Percentiles rank a stretch among this genome's conserved stretches.
Evolutionary conservation across 2,329 filamentous ascomycete species (phyloP).

Genomic region (Trichoderma afroharzianum): DNA sequence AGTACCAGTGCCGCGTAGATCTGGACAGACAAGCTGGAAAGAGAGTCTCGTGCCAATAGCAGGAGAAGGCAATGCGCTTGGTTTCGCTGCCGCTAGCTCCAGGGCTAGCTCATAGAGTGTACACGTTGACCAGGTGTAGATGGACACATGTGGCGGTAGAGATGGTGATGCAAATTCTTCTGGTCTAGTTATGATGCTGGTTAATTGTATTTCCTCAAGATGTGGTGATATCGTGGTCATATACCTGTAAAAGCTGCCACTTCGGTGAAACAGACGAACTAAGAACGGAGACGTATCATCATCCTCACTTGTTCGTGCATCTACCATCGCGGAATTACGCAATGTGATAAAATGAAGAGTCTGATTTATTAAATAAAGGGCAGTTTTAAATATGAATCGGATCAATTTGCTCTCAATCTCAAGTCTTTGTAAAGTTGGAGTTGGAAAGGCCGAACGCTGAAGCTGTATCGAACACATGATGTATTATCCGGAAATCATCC

Average conservation of each 20-base stretch:
- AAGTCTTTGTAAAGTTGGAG: background rate
- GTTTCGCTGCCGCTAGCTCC: conserved; percentile 64
- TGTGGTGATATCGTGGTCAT: background rate
- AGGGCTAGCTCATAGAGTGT: conserved; percentile 77
- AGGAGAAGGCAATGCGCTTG: conserved; percentile 66
- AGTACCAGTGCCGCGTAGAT: conserved; percentile 47
- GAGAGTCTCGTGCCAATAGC: conserved; percentile 79
- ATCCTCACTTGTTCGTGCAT: conserved; percentile 36
- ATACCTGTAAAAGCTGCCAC: conserved; percentile 66
- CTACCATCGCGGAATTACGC: background rate
- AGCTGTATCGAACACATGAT: background rate
- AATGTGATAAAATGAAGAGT: too few relatives aligned
- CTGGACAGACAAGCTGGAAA: conserved; percentile 82
- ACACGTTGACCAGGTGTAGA: conserved; percentile 84
- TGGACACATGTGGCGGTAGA: conserved; percentile 65
- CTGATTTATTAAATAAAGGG: background rate
- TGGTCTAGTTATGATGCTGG: conserved; percentile 44
- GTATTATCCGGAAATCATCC: conserved; percentile 27
- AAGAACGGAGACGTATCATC: conserved; percentile 78
- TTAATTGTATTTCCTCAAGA: background rate
- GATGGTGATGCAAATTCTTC: conserved; percentile 63
- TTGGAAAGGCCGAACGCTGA: background rate
- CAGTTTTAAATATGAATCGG: background rate
- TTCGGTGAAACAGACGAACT: conserved; percentile 79
- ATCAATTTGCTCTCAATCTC: background rate